Evolutionary conservation across 108 stramenopile species (phyloP).

Genomic region (Mayamaea pseudoterrestris): DNA sequence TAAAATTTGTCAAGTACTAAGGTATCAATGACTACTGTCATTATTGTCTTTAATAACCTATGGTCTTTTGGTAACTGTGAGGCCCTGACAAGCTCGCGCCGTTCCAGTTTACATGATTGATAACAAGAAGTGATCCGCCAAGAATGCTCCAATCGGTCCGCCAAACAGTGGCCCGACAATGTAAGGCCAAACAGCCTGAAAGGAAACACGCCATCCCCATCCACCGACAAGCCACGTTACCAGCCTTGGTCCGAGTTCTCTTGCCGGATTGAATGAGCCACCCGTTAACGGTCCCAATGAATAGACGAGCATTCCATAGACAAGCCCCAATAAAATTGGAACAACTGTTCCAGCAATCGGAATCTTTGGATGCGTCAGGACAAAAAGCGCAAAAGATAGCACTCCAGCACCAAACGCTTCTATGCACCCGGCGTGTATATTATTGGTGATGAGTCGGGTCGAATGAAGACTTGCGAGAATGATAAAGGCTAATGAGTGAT

Average conservation of each 20-base stretch:
- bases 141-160: constrained; percentile 14
- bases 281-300: constrained; percentile 12
- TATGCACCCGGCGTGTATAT: background rate
- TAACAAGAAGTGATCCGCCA: too few species aligned
- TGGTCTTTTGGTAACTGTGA: too few species aligned
- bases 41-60: too few species aligned
- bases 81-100: too few species aligned
- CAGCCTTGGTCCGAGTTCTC: constrained; percentile 21
- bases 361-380: constrained; percentile 3
- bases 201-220: constrained; percentile 13
- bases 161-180: constrained; percentile 15
- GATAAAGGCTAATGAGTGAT: too few species aligned
- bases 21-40: too few species aligned
- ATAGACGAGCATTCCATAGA: background rate
- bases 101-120: too few species aligned
- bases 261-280: constrained; percentile 22
- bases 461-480: too few species aligned
- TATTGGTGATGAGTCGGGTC: background rate
- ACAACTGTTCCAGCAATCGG: background rate
- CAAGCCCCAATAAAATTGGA: constrained; percentile 8
- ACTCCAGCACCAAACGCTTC: constrained; percentile 9
- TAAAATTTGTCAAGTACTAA: too few species aligned
- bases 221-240: constrained; percentile 13
- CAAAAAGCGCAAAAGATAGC: constrained; percentile 8
- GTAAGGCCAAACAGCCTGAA: constrained; percentile 18